These are phyloP conservation scores for Phytophthora sp. DNA, from an alignment of 352 stramenopile species.

Conservation along the genomic window DNA sequence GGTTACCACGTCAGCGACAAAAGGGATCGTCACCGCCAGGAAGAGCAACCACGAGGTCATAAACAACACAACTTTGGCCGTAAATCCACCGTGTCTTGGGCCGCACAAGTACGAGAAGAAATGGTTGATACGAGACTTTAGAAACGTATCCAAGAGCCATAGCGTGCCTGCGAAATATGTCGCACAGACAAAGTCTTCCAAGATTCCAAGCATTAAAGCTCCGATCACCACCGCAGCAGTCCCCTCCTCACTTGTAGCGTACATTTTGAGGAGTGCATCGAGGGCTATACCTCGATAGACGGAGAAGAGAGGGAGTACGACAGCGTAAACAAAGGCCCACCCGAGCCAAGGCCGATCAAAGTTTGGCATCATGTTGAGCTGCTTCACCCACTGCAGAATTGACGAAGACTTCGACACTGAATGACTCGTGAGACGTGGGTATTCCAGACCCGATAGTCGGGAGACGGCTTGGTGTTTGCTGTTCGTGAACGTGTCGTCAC, in stretches of 20 bases:
- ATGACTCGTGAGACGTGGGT: neutral
- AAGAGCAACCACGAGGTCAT: conserved; percentile 33
- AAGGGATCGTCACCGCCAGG: conserved; percentile 17
- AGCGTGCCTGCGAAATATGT: conserved; percentile 16
- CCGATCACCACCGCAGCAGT: conserved; percentile 15
- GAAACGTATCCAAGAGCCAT: conserved; percentile 1
- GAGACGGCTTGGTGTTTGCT: neutral
- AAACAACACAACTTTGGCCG: conserved; percentile 11
- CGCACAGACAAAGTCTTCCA: conserved; percentile 46
- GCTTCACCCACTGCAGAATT: neutral
- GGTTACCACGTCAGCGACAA: conserved; percentile 41
- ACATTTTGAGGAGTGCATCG: conserved; percentile 28
- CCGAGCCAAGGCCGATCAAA: conserved; percentile 28
- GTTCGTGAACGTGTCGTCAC: too few relatives aligned
- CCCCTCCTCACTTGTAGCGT: neutral
- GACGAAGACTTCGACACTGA: neutral
- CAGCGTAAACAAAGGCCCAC: conserved; percentile 40
- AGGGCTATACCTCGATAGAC: conserved; percentile 8
- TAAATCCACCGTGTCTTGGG: neutral
- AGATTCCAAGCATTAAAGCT: conserved; percentile 35
- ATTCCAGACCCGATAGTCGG: neutral
- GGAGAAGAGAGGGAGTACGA: conserved; percentile 7
- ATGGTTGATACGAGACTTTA: neutral
- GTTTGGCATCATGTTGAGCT: neutral
- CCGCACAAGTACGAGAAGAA: neutral